Conservation (phyloP, 2,329 filamentous ascomycete genomes). For the Phialophora chinensis region DNA sequence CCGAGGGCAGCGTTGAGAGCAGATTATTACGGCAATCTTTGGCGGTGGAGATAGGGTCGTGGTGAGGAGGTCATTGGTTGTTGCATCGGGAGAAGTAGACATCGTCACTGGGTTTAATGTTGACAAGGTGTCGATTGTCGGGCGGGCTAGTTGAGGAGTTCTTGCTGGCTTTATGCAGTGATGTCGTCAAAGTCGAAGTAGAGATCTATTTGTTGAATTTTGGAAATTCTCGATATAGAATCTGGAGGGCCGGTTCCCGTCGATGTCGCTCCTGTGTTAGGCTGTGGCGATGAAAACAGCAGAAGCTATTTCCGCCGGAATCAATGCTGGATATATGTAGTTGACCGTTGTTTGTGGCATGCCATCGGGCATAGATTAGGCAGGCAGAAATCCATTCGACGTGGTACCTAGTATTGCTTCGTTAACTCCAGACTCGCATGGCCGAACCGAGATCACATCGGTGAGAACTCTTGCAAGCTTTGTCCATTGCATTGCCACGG, state of each 20-base stretch:
- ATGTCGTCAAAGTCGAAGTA: neutral
- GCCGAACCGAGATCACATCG: neutral
- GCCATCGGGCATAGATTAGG: neutral
- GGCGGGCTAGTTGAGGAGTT: neutral
- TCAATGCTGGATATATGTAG: neutral
- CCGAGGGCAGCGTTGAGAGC: conserved; percentile 46
- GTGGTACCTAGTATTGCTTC: neutral
- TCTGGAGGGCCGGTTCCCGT: neutral
- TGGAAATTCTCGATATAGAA: neutral
- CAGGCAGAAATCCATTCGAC: neutral
- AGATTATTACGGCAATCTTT: conserved; percentile 46
- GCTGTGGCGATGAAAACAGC: neutral
- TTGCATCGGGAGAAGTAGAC: neutral
- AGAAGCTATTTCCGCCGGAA: neutral
- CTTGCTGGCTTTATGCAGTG: neutral
- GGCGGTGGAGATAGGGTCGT: neutral
- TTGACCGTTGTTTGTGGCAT: neutral
- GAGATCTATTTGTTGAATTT: neutral
- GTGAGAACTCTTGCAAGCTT: neutral
- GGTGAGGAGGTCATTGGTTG: conserved; percentile 12
- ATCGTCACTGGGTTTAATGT: neutral
- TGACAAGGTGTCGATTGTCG: neutral
- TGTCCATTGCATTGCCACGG: too few relatives aligned
- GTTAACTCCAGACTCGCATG: neutral
- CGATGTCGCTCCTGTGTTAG: neutral